Evolutionary conservation across 1,284 basidiomycete species (phyloP), one percentile per base, ranked within the genome.

Genomic region (Amylostereum chailletii): DNA sequence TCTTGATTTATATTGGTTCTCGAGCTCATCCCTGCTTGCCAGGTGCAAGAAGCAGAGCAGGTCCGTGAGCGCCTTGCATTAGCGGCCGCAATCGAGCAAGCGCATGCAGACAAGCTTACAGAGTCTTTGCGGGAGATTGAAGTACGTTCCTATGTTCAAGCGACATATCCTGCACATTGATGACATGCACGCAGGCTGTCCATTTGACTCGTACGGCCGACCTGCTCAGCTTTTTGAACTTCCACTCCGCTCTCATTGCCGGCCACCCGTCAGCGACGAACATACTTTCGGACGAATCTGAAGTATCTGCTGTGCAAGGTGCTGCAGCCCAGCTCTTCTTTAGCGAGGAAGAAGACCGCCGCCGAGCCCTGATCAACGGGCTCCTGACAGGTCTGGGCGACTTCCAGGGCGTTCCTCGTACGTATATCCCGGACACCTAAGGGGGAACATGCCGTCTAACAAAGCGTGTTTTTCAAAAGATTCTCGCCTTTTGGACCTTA

Each of bases 1-100:
- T 48, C 32, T 42, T 47, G 50, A 44, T 34, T 30, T 36, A 38
- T 43, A 41, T 47, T 27, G 10, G 29, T 19, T 43, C 6, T n/a
- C 10, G 40, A 19, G 40, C 29, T 46, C 30, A 5, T 26, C 41
- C 38, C 43, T 45, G 48, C 31, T n/a, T 29, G 31, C 37, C 56
- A 88, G 86, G 63, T 62, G 42, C 71, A 84, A 55, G 88, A 90
- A 65, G 69, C 74, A 1, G 86, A 87, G 55, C 59, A 78, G 8
- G 72, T 69, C 3, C 75, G 75, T 40, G 79, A 84, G 56, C 60
- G 79, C 27, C 68, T 75, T 19, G 59, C 64, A 46, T 79, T 79
- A 58, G 72, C 73, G 50, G 68, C 67, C 38, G 79, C 82, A 58
- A 67, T 67, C 11, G 78, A 81, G 49, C 74, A 74, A 55, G 66